Evolutionary conservation across 139 green algal species (phyloP).

Genomic region (Tetradesmus obliquus): DNA sequence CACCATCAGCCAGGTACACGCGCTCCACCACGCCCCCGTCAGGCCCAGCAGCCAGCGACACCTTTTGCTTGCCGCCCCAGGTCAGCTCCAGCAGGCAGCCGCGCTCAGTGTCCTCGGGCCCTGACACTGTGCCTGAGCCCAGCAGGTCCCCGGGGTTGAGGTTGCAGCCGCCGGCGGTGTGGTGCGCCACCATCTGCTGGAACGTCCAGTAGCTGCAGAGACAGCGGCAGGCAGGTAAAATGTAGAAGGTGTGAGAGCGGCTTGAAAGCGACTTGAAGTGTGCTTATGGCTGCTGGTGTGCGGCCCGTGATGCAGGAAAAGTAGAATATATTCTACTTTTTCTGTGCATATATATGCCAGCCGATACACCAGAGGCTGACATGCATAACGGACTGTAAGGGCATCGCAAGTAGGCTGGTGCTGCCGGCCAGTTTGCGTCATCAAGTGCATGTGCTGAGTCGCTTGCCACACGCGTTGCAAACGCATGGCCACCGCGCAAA

Average conservation of each 20-base stretch:
- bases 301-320: too few species aligned
- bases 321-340: too few species aligned
- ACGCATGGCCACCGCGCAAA: too few species aligned
- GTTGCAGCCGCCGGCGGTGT: constrained; percentile 91
- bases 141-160: constrained; percentile 89
- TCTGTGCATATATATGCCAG: too few species aligned
- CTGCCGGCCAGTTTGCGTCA: neutral
- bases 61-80: constrained; percentile 57
- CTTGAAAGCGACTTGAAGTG: too few species aligned
- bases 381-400: too few species aligned
- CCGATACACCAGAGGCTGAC: too few species aligned
- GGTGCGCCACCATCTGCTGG: constrained; percentile 95
- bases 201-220: constrained; percentile 88
- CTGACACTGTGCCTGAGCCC: constrained; percentile 89
- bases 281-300: too few species aligned
- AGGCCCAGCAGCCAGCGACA: constrained; percentile 56
- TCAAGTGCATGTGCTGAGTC: neutral
- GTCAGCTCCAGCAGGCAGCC: constrained; percentile 82
- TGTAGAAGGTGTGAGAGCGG: neutral
- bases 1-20: constrained; percentile 83
- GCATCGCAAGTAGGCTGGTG: too few species aligned
- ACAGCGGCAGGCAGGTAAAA: neutral
- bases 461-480: neutral
- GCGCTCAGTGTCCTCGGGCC: constrained; percentile 39
- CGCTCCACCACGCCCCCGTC: constrained; percentile 29